Conservation (phyloP, 305 asterid genomes). For the Salvia sclarea region DNA sequence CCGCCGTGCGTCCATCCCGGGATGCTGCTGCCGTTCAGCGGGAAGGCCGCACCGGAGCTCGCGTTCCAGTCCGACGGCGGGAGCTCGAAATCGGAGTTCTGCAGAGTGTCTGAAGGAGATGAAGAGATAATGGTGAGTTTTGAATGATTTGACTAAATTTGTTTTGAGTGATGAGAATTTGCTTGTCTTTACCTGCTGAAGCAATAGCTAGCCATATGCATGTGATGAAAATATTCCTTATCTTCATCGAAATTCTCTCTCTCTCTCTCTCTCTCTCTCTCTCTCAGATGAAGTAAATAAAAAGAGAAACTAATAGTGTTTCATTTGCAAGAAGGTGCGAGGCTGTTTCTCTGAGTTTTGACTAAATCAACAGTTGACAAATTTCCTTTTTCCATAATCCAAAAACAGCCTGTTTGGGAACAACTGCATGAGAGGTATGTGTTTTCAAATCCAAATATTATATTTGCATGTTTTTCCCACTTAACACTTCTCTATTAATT, state of each 20-base stretch:
- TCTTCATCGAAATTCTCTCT: constrained; percentile 36
- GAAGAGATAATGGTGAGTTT: neutral
- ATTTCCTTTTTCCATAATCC: neutral
- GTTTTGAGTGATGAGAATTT: neutral
- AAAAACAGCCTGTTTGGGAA: neutral
- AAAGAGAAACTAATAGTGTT: neutral
- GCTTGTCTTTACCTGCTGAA: constrained; percentile 42
- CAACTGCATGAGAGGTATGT: neutral
- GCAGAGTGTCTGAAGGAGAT: constrained; percentile 43
- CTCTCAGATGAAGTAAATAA: neutral
- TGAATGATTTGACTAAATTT: neutral
- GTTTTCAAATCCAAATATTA: neutral
- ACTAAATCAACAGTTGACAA: neutral
- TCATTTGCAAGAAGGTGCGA: constrained; percentile 28
- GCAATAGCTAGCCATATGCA: constrained; percentile 33
- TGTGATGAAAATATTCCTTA: constrained; percentile 27
- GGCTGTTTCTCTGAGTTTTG: constrained; percentile 19
- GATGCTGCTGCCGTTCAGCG: constrained; percentile 45
- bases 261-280: too few species aligned
- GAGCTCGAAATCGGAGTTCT: constrained; percentile 57
- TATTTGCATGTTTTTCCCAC: constrained; percentile 16
- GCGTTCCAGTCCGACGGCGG: constrained; percentile 54
- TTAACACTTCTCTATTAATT: too few species aligned
- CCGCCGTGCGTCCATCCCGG: constrained; percentile 68
- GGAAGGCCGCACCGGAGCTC: constrained; percentile 35